Evolutionary conservation across 139 green algal genomes (phyloP).

Genomic region (Edaphochlamys debaryana): DNA sequence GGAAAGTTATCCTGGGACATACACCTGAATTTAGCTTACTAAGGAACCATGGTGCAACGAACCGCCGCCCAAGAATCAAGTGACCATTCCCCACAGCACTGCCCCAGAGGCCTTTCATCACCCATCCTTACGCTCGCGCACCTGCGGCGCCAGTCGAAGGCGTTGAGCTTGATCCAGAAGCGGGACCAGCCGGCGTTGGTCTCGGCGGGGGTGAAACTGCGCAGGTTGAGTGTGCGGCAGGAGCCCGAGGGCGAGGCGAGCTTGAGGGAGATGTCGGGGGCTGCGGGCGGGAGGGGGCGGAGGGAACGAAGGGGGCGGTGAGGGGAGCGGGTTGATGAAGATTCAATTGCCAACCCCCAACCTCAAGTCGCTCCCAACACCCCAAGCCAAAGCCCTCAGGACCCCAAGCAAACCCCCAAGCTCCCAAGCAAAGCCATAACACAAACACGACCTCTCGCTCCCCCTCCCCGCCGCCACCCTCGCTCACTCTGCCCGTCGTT

Average conservation of each 20-base stretch:
- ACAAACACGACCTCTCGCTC: background rate
- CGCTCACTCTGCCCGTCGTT: slow-evolving; percentile 17
- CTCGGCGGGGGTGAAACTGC: background rate
- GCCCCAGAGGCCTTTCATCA: too few species aligned
- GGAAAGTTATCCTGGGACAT: too few species aligned
- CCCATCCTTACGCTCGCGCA: too few species aligned
- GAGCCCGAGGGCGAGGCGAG: background rate
- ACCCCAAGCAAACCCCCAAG: too few species aligned
- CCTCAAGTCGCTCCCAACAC: too few species aligned
- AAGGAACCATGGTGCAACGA: background rate
- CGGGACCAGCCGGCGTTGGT: background rate
- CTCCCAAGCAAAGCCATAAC: too few species aligned
- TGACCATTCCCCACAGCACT: too few species aligned
- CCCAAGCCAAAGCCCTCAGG: too few species aligned
- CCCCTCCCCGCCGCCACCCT: background rate
- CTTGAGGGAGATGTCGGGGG: slow-evolving; percentile 16
- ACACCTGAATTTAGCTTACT: too few species aligned
- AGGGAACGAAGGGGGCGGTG: background rate
- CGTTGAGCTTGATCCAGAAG: background rate
- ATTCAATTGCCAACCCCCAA: too few species aligned
- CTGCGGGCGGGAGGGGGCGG: too few species aligned
- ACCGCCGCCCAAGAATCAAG: background rate
- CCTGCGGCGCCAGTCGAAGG: slow-evolving; percentile 36
- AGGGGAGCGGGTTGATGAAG: too few species aligned
- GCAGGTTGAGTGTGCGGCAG: background rate